Base-by-base conservation (phyloP, 1,284 basidiomycete genomes). In the Cutaneotrichosporon sp. region DNA sequence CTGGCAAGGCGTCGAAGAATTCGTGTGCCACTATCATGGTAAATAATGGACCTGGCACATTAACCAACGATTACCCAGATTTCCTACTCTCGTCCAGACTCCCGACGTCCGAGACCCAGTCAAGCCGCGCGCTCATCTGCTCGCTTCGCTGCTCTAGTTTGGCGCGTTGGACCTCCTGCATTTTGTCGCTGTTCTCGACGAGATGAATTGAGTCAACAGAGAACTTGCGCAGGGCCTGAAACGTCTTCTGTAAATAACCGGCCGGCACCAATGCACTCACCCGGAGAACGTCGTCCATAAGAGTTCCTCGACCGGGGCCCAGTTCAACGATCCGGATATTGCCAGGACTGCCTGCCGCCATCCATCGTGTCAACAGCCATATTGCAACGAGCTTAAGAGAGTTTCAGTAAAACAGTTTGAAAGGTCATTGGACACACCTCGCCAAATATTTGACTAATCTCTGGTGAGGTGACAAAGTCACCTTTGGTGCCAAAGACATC, bases 401-500 rank as follows among this genome's bases (percentile, higher is more conserved):
- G 33, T 10, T 7, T 46, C 17, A 42, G 33, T n/a, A 23, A 22
- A 4, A 13, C 9, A 8, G 14, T 34, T 21, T 15, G 3, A 37
- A 15, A 9, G 0, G 4, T 22, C 2, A 14, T 34, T 33, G 13
- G 10, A 68, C 81, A 55, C 67, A 92, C 91, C 83, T 99, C 94
- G 58, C 96, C 96, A 72, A 98, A 98, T 0, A 91, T 83, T 72
- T 97, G 93, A 63, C 84, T 89, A 51, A 99, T 97, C 70, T 99
- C 96, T 2, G 96, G 96, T 59, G 87, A 91, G 1, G 96, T 99
- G 37, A 90, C 87, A 66, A 98, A 99, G 76, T 99, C 96, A 3
- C 96, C 96, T 34, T 80, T 79, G 0, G 82, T 65, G 10, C 96
- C 96, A 65, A 98, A 89, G 3, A 97, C 86, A 37, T 84, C 80